phyloP scores from a whole-genome alignment of 139 green algal species.

The Coelastrella sp. region DNA sequence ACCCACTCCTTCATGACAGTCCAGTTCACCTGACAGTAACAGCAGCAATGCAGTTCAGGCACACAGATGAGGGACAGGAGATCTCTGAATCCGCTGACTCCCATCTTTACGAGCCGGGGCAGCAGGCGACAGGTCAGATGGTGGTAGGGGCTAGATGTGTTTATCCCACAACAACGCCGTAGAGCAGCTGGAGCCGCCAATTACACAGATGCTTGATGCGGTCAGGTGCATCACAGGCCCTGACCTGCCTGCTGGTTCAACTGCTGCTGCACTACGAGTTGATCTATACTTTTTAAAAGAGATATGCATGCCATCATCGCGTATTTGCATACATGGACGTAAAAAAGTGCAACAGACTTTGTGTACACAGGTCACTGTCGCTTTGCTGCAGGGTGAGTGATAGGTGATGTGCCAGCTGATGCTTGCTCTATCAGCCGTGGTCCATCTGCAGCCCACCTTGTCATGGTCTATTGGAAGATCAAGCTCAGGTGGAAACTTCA shows the following conservation, averaged over 20 bases:
- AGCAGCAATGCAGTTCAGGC: not conserved
- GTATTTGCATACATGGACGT: too few species aligned
- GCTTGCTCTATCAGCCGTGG: not conserved
- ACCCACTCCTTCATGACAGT: conserved; percentile 95
- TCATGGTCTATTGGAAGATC: conserved; percentile 77
- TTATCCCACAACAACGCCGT: too few species aligned
- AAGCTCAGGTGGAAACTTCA: conserved; percentile 89
- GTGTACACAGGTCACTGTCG: too few species aligned
- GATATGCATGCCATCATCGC: too few species aligned
- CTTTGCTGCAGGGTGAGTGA: not conserved
- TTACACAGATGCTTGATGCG: too few species aligned
- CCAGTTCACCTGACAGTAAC: conserved; percentile 81
- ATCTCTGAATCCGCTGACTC: not conserved
- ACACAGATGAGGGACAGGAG: not conserved
- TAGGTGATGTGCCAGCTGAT: not conserved
- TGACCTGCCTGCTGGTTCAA: too few species aligned
- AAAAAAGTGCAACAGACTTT: not conserved
- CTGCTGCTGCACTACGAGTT: too few species aligned
- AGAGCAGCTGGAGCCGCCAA: too few species aligned
- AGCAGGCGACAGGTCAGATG: not conserved
- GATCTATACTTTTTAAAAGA: too few species aligned
- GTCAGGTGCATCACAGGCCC: too few species aligned
- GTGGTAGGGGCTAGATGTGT: too few species aligned
- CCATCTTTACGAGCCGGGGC: not conserved
- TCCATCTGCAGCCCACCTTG: not conserved